Evolutionary conservation across 345 rosid genomes (phyloP).

Genomic region (Bruguiera parviflora): DNA sequence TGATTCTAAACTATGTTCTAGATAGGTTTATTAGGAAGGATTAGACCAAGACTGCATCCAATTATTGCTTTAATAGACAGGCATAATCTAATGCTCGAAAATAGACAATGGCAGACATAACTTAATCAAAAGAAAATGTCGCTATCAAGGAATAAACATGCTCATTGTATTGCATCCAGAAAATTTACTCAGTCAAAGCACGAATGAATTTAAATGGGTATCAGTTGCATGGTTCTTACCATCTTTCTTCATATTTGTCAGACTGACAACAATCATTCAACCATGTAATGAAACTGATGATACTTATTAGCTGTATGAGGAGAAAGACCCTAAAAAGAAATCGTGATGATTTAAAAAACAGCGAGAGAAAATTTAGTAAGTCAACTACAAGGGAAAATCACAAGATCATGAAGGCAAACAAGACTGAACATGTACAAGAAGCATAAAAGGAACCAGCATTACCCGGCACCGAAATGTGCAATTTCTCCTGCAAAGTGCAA

Average conservation of each 20-base stretch:
- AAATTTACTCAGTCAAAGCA: too few species aligned
- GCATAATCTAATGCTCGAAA: too few species aligned
- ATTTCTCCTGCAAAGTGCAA: slow-evolving; percentile 62
- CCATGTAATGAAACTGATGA: slow-evolving; percentile 92
- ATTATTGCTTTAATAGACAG: too few species aligned
- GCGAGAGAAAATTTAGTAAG: too few species aligned
- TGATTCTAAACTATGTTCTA: too few species aligned
- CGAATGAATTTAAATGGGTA: neutral
- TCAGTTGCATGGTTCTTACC: slow-evolving; percentile 38
- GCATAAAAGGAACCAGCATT: slow-evolving; percentile 15
- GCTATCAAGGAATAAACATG: too few species aligned
- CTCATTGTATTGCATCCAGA: too few species aligned
- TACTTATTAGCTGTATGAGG: slow-evolving; percentile 80
- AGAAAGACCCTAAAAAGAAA: slow-evolving; percentile 75
- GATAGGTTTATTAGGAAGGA: too few species aligned
- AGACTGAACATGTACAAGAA: neutral
- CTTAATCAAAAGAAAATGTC: too few species aligned
- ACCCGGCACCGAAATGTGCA: slow-evolving; percentile 99
- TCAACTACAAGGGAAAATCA: too few species aligned
- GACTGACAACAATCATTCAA: slow-evolving; percentile 65
- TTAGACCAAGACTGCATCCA: too few species aligned
- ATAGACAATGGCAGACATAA: too few species aligned
- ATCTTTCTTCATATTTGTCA: slow-evolving; percentile 61
- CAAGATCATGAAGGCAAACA: neutral
- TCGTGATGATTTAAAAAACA: slow-evolving; percentile 9